A percentile compares a stretch with the other conserved stretches of the same genome.
phyloP scores from a whole-genome alignment of 148 eudicot genomes.

The Agrostemma githago region DNA sequence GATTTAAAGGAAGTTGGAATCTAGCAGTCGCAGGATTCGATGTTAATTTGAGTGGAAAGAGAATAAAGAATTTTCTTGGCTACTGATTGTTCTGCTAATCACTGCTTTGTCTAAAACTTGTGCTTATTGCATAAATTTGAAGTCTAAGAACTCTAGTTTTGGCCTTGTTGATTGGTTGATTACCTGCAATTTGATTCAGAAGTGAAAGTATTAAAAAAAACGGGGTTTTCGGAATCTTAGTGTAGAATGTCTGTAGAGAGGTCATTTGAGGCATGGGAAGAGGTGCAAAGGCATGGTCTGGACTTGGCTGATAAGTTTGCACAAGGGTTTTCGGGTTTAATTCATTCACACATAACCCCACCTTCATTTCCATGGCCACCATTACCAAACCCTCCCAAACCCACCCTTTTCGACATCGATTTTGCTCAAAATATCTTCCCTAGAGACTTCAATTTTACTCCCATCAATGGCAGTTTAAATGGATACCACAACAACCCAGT shows the following conservation, averaged over 20 bases:
- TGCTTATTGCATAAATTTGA: not conserved
- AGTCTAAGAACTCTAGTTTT: slow-evolving; percentile 3
- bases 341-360: slow-evolving; percentile 73
- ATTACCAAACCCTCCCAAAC: slow-evolving; percentile 56
- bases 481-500: slow-evolving; percentile 36
- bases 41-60: slow-evolving; percentile 1
- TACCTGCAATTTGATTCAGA: not conserved
- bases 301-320: slow-evolving; percentile 79
- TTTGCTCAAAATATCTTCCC: slow-evolving; percentile 53
- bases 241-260: slow-evolving; percentile 73
- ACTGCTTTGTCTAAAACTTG: not conserved
- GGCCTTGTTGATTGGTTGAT: not conserved
- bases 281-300: slow-evolving; percentile 87
- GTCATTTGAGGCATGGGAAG: slow-evolving; percentile 97
- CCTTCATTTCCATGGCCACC: slow-evolving; percentile 74
- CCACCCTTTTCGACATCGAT: slow-evolving; percentile 66
- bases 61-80: not conserved
- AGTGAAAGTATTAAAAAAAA: not conserved
- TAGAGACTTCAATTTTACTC: slow-evolving; percentile 55
- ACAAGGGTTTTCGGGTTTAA: slow-evolving; percentile 75
- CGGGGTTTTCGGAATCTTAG: slow-evolving; percentile 5
- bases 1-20: not conserved
- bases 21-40: not conserved
- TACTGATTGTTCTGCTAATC: not conserved
- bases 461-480: slow-evolving; percentile 39